phyloP scores from a whole-genome alignment of 305 asterid species.

The Ilex paraguariensis region DNA sequence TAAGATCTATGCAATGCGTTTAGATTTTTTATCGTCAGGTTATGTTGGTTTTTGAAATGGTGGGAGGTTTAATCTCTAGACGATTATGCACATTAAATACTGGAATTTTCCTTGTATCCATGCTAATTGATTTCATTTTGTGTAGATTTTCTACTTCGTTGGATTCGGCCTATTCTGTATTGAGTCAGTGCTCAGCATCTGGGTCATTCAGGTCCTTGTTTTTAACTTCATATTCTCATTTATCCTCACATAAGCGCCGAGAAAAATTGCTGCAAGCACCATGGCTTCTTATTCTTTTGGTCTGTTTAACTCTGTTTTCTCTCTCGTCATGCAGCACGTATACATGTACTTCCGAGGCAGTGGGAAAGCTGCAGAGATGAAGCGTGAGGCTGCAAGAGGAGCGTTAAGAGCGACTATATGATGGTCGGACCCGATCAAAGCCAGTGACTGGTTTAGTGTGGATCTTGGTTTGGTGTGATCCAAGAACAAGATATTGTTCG shows the following conservation, averaged over 20 bases:
- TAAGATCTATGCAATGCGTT: too few species aligned
- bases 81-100: not conserved
- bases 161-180: slow-evolving; percentile 87
- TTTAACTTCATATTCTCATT: not conserved
- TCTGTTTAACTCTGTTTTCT: not conserved
- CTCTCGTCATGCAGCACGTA: slow-evolving; percentile 66
- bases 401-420: slow-evolving; percentile 62
- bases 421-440: slow-evolving; percentile 1
- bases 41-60: too few species aligned
- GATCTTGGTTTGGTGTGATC: not conserved
- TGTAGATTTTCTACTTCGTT: slow-evolving; percentile 80
- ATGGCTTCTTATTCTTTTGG: not conserved
- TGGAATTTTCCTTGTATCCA: slow-evolving; percentile 1
- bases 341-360: slow-evolving; percentile 95
- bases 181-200: slow-evolving; percentile 70
- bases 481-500: not conserved
- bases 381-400: slow-evolving; percentile 77
- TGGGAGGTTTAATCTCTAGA: not conserved
- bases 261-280: not conserved
- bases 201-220: slow-evolving; percentile 80
- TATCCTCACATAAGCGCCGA: not conserved
- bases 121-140: slow-evolving; percentile 1
- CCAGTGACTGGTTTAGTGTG: not conserved
- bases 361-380: slow-evolving; percentile 78
- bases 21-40: too few species aligned